Conservation (phyloP, 2,329 filamentous ascomycete genomes). For the Xylariaceae sp. region DNA sequence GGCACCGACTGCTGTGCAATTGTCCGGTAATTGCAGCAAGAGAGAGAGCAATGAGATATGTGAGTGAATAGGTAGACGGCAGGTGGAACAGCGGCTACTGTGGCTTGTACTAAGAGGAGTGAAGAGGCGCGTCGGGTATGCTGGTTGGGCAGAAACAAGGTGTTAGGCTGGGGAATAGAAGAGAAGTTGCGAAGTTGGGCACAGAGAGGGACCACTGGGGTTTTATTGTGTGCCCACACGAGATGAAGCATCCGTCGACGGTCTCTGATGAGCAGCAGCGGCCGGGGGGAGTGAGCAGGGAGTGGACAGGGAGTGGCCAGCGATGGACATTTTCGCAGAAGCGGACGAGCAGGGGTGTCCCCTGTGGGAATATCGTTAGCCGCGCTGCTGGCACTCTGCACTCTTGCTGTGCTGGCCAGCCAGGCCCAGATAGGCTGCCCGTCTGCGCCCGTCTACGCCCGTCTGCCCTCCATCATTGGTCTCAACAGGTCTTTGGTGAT, state of each 20-base stretch:
- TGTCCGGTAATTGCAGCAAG: slow-evolving; percentile 8
- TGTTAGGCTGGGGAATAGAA: slow-evolving; percentile 35
- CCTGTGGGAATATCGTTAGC: slow-evolving; percentile 15
- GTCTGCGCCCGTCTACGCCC: not conserved
- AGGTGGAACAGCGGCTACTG: slow-evolving; percentile 5
- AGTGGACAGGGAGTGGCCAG: slow-evolving; percentile 27
- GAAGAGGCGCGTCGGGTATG: slow-evolving; percentile 25
- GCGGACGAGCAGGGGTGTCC: slow-evolving; percentile 20
- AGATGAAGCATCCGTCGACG: slow-evolving; percentile 18
- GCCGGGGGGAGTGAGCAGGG: no score
- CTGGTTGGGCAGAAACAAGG: slow-evolving; percentile 34
- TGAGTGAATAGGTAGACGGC: not conserved
- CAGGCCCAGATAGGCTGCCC: not conserved
- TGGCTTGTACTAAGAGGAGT: slow-evolving; percentile 21
- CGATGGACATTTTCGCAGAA: slow-evolving; percentile 21
- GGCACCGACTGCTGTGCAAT: slow-evolving; percentile 11
- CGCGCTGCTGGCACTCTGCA: slow-evolving; percentile 11
- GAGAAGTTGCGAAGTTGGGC: slow-evolving; percentile 34
- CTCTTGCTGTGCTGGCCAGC: slow-evolving; percentile 22
- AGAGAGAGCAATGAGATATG: slow-evolving; percentile 15
- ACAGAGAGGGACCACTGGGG: slow-evolving; percentile 43
- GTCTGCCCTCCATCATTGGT: not conserved
- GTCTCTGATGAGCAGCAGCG: no score
- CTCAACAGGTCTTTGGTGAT: not conserved
- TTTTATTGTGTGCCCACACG: slow-evolving; percentile 41